Base-by-base conservation (phyloP, 345 rosid species). In the Populus ilicifolia region DNA sequence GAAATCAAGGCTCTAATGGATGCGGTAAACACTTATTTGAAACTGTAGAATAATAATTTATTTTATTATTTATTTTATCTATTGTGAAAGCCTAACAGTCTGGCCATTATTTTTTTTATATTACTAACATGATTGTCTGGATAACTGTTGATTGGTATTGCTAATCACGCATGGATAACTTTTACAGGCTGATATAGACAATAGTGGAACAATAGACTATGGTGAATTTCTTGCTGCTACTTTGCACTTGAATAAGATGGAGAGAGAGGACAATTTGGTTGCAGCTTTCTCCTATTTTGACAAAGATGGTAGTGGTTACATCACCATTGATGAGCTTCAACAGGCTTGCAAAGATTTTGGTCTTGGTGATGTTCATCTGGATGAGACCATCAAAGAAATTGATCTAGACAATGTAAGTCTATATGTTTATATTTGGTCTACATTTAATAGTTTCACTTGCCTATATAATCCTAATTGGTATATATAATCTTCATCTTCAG, bases 141-240 rank as follows among this genome's bases (percentile, higher is more conserved):
- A 66, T 78, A 54, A 41, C 48, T 29, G 6, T 61, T n/a, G 64
- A 10, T 59, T 3, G 23, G 29, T 59, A 9, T 59, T 23, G 27
- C n/a, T 12, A 23, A 20, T 75, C 23, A 77, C 50, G 44, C 64
- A 11, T 72, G 75, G 65, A 67, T 21, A 67, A 68, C 11, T 59
- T 75, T 82, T 78, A 74, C 91, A 95, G 99, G 98, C 99, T 46
- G 99, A 95, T 88, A 88, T 93, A 5, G 99, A 95, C 84, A 92
- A 90, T 71, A 93, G 84, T 8, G 99, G 99, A 73, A 86, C 98
- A 17, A 90, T 95, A 75, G 98, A 93, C 82, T 95, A 95, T 35
- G 96, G 94, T 21, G 98, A 95, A 66, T 95, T 95, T 75, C 89
- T 95, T 20, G 99, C 99, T 70, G 99, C 99, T 43, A 95, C 98